Evolutionary conservation across 306 rosid genomes (phyloP).

Genomic region (Glycyrrhiza uralensis): DNA sequence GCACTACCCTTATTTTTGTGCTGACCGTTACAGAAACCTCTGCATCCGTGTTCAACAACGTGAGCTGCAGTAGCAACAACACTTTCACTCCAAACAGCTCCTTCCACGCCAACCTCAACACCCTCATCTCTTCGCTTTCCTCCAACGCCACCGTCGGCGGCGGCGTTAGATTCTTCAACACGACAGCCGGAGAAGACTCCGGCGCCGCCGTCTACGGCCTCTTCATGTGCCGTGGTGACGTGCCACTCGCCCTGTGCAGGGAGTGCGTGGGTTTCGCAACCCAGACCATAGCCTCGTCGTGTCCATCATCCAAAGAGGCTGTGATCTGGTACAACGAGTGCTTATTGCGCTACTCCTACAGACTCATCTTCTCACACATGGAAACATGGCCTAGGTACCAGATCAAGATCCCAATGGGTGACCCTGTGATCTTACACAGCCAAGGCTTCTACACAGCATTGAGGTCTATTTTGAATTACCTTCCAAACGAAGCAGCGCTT

Average conservation of each 20-base stretch:
- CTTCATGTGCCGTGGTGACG: constrained; percentile 48
- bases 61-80: constrained; percentile 29
- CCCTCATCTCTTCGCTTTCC: constrained; percentile 37
- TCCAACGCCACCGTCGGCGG: constrained; percentile 25
- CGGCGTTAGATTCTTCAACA: constrained; percentile 36
- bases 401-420: constrained; percentile 38
- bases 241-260: constrained; percentile 33
- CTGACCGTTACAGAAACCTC: constrained; percentile 17
- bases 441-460: constrained; percentile 23
- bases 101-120: constrained; percentile 30
- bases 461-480: constrained; percentile 14
- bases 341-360: constrained; percentile 33
- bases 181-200: constrained; percentile 1
- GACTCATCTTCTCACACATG: constrained; percentile 26
- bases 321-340: constrained; percentile 52
- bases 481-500: constrained; percentile 21
- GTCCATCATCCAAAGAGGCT: constrained; percentile 30
- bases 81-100: constrained; percentile 38
- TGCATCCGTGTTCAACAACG: constrained; percentile 42
- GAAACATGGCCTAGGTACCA: constrained; percentile 32
- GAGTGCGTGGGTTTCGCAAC: constrained; percentile 43
- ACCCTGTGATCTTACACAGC: constrained; percentile 25
- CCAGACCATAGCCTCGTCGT: background rate
- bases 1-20: background rate
- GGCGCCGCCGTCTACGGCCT: constrained; percentile 37